These are phyloP conservation scores for Hortiboletus campestris DNA, from an alignment of 768 basidiomycete species.

Conservation along the genomic window DNA sequence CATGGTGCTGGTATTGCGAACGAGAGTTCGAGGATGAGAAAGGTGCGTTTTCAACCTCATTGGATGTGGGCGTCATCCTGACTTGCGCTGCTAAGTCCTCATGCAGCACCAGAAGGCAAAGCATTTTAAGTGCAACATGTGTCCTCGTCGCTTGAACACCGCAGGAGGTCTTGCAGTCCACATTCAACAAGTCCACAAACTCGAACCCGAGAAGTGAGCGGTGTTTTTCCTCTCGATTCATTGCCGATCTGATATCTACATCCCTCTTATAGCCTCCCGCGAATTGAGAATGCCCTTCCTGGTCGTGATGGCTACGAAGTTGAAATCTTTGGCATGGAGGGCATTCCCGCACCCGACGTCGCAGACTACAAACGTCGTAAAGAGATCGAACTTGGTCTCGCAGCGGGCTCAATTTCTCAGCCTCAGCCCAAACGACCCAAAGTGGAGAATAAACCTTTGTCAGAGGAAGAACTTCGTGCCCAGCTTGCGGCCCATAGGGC, in stretches of 20 bases:
- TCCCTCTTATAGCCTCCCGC: conserved; percentile 53
- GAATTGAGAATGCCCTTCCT: conserved; percentile 94
- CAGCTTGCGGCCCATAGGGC: conserved; percentile 89
- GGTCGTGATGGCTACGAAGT: conserved; percentile 98
- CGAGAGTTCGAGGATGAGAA: conserved; percentile 99
- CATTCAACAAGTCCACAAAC: conserved; percentile 98
- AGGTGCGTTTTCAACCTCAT: conserved; percentile 46
- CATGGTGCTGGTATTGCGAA: conserved; percentile 99
- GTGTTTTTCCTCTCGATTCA: not conserved
- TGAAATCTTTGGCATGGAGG: conserved; percentile 99
- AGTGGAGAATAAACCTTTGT: conserved; percentile 70
- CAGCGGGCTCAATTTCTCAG: conserved; percentile 77
- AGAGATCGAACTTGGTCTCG: conserved; percentile 88
- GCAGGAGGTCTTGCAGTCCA: conserved; percentile 98
- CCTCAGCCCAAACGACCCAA: conserved; percentile 81
- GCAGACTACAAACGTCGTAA: conserved; percentile 96
- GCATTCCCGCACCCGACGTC: conserved; percentile 90
- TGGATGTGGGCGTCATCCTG: not conserved
- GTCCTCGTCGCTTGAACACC: conserved; percentile 92
- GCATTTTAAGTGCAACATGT: conserved; percentile 97
- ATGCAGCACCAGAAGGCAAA: conserved; percentile 99
- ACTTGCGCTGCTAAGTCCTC: conserved; percentile 55
- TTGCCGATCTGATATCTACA: conserved; percentile 11
- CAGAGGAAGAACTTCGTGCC: conserved; percentile 79
- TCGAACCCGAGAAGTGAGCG: conserved; percentile 79